Percentiles rank a stretch among this genome's conserved stretches.
phyloP scores from a whole-genome alignment of 2,329 filamentous ascomycete species.

The Colletotrichum sp. region DNA sequence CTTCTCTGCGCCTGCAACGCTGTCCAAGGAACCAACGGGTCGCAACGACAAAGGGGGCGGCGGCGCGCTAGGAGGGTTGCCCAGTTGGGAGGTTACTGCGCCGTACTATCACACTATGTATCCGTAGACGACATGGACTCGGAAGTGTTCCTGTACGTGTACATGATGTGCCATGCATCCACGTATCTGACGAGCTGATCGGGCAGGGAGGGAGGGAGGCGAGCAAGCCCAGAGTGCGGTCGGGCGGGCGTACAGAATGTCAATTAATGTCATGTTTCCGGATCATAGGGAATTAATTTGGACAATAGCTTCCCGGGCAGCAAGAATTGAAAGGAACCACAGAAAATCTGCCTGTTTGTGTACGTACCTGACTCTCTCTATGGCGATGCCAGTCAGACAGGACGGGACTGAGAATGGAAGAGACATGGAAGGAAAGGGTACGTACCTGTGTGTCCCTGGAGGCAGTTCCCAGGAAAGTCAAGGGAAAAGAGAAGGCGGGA shows the following conservation, averaged over 20 bases:
- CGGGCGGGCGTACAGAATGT: neutral
- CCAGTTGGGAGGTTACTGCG: neutral
- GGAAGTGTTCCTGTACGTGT: neutral
- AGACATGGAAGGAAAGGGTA: neutral
- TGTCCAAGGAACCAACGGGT: conserved; percentile 1
- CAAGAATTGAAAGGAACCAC: neutral
- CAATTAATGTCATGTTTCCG: neutral
- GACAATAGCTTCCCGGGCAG: neutral
- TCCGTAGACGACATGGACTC: neutral
- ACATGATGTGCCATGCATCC: neutral
- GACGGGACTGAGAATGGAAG: neutral
- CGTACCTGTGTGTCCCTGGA: neutral
- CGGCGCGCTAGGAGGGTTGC: neutral
- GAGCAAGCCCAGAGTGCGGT: neutral
- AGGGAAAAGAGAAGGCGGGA: neutral
- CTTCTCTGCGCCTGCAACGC: neutral
- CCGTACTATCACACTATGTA: neutral
- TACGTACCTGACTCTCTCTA: neutral
- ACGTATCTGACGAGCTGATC: neutral
- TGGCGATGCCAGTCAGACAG: neutral
- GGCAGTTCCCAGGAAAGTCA: neutral
- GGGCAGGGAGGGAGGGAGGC: neutral
- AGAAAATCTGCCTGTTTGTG: neutral
- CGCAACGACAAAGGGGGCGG: neutral
- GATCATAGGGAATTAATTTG: neutral